These are phyloP conservation scores for Coemansia sp. DNA, from an alignment of 192 early-diverging fungal genomes.

Conservation along the genomic window DNA sequence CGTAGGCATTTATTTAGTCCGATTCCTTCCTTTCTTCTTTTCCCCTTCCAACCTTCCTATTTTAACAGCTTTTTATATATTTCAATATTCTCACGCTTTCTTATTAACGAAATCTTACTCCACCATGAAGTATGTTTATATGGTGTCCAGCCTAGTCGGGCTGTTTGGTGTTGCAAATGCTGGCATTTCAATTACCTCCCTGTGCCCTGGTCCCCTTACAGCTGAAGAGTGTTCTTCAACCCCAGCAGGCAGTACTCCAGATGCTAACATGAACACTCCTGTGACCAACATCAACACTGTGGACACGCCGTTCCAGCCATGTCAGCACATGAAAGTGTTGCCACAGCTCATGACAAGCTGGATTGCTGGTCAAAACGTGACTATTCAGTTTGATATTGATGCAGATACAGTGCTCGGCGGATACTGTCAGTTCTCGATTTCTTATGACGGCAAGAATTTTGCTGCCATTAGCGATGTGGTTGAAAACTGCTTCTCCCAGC, in stretches of 20 bases:
- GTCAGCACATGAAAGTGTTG: conserved; percentile 61
- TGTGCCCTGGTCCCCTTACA: conserved; percentile 31
- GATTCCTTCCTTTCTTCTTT: conserved; percentile 3
- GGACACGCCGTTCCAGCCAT: conserved; percentile 27
- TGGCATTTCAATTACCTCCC: conserved; percentile 25
- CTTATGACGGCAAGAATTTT: conserved; percentile 60
- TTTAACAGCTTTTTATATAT: neutral
- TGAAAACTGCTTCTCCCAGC: conserved; percentile 31
- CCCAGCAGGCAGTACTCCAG: conserved; percentile 34
- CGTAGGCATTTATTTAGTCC: neutral
- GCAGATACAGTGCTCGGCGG: conserved; percentile 60
- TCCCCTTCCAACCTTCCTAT: neutral
- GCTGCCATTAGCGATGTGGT: conserved; percentile 54
- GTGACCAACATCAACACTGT: conserved; percentile 12
- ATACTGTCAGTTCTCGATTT: conserved; percentile 67
- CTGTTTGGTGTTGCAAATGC: conserved; percentile 14
- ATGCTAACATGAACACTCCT: conserved; percentile 40
- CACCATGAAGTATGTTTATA: conserved; percentile 6
- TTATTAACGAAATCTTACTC: neutral
- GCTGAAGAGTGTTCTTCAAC: conserved; percentile 40
- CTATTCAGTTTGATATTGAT: conserved; percentile 44
- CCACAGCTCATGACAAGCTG: conserved; percentile 57
- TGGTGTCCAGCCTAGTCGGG: neutral
- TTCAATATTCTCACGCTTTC: neutral
- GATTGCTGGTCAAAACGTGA: conserved; percentile 46